Conservation (phyloP, 805 yeast species). For the Candida loeiensis region DNA sequence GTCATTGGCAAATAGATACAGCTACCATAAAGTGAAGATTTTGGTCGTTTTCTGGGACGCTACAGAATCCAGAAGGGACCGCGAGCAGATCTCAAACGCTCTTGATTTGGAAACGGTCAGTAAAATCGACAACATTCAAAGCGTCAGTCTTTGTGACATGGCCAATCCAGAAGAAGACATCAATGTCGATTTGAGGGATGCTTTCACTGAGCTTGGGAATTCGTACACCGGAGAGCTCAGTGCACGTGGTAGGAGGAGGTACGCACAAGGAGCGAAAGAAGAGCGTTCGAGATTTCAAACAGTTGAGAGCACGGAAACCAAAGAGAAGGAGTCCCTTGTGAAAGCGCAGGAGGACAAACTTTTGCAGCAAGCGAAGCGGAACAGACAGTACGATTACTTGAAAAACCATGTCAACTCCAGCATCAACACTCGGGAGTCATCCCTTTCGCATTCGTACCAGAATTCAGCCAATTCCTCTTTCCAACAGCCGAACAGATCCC, state of each 20-base stretch:
- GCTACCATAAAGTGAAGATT: constrained; percentile 38
- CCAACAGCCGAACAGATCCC: constrained; percentile 9
- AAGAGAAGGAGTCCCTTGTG: constrained; percentile 11
- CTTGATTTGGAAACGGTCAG: constrained; percentile 15
- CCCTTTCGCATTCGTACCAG: background rate
- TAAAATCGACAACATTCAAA: constrained; percentile 15
- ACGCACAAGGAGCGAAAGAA: constrained; percentile 12
- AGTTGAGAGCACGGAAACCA: background rate
- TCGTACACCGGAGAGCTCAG: constrained; percentile 29
- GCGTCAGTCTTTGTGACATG: constrained; percentile 34
- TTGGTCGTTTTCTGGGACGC: constrained; percentile 44
- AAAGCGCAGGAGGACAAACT: constrained; percentile 22
- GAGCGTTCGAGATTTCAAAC: constrained; percentile 5
- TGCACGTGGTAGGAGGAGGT: constrained; percentile 24
- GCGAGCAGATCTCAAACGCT: constrained; percentile 13
- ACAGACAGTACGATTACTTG: constrained; percentile 31
- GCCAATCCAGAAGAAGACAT: constrained; percentile 22
- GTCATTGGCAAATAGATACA: constrained; percentile 29
- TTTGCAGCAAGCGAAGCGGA: constrained; percentile 25
- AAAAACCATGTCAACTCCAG: constrained; percentile 21
- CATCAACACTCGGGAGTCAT: background rate
- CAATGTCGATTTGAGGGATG: constrained; percentile 21
- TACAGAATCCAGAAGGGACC: constrained; percentile 15
- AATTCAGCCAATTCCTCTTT: background rate
- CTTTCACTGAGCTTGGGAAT: constrained; percentile 19